These are phyloP conservation scores for Umbelopsis sp. DNA, from an alignment of 192 early-diverging fungal genomes.

Conservation along the genomic window DNA sequence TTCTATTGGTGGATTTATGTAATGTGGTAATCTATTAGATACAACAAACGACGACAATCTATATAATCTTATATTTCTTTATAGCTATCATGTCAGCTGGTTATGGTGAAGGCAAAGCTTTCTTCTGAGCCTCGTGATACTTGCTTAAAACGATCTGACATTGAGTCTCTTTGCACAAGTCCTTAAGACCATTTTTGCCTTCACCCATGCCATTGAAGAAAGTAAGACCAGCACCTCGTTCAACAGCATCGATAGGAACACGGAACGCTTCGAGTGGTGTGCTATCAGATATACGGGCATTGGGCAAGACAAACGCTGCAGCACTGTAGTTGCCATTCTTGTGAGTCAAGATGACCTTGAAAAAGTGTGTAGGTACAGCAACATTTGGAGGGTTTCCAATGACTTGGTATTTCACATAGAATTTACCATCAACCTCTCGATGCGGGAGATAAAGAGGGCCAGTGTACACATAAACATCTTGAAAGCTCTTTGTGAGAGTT, in stretches of 20 bases:
- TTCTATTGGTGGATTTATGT: too few relatives aligned
- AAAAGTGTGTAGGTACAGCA: constrained; percentile 93
- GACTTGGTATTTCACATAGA: constrained; percentile 83
- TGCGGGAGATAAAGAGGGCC: constrained; percentile 88
- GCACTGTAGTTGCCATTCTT: constrained; percentile 52
- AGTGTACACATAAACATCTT: constrained; percentile 85
- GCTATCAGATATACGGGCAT: constrained; percentile 65
- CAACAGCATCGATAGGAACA: constrained; percentile 75
- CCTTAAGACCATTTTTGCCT: constrained; percentile 37
- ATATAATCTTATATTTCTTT: background rate
- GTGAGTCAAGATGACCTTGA: constrained; percentile 82
- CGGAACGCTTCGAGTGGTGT: constrained; percentile 68
- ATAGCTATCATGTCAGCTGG: too few relatives aligned
- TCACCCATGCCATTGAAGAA: constrained; percentile 67
- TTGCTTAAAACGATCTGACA: constrained; percentile 40
- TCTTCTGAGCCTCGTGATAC: constrained; percentile 38
- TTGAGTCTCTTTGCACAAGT: constrained; percentile 51
- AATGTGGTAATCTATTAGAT: background rate
- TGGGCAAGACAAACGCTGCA: constrained; percentile 85
- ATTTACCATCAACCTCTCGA: constrained; percentile 68
- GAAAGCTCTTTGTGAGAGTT: constrained; percentile 65
- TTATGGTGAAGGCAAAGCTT: background rate
- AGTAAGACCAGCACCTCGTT: constrained; percentile 65
- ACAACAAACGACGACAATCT: background rate
- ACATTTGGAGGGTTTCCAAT: constrained; percentile 86